Percentiles rank a stretch among this genome's conserved stretches.
These are phyloP conservation scores for Taphrina flavorubra DNA, from an alignment of 1,139 yeast genomes.

Conservation along the genomic window DNA sequence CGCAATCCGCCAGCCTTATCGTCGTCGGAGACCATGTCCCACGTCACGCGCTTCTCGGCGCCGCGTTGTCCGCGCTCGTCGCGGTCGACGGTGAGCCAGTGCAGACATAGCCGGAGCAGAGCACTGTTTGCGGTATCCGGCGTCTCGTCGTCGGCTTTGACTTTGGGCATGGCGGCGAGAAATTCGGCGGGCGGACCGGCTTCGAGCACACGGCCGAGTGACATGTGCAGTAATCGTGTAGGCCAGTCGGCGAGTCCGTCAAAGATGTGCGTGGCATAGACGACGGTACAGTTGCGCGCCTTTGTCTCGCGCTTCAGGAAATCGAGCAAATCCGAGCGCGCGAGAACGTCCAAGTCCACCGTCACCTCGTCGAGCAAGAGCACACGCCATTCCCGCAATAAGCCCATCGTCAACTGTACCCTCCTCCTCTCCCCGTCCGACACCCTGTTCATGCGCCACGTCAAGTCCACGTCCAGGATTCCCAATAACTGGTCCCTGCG, in stretches of 20 bases:
- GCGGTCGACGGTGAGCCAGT: constrained; percentile 56
- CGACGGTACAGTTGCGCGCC: constrained; percentile 68
- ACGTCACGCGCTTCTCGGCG: constrained; percentile 47
- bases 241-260: constrained; percentile 95
- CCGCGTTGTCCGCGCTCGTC: constrained; percentile 57
- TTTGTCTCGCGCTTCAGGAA: constrained; percentile 75
- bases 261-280: constrained; percentile 95
- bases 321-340: constrained; percentile 71
- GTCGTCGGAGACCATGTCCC: constrained; percentile 48
- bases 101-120: constrained; percentile 53
- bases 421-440: constrained; percentile 95
- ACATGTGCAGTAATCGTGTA: constrained; percentile 78
- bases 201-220: constrained; percentile 62
- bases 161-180: constrained; percentile 19
- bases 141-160: not conserved
- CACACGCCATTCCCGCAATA: constrained; percentile 85
- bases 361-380: constrained; percentile 91
- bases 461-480: constrained; percentile 79
- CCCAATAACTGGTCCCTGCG: constrained; percentile 76
- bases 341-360: constrained; percentile 91
- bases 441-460: constrained; percentile 90
- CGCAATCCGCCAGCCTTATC: constrained; percentile 45
- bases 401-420: constrained; percentile 92
- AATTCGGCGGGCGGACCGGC: constrained; percentile 44
- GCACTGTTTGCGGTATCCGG: constrained; percentile 51